Evolutionary conservation across 139 green algal genomes (phyloP).

Genomic region (Chlorella sp.): DNA sequence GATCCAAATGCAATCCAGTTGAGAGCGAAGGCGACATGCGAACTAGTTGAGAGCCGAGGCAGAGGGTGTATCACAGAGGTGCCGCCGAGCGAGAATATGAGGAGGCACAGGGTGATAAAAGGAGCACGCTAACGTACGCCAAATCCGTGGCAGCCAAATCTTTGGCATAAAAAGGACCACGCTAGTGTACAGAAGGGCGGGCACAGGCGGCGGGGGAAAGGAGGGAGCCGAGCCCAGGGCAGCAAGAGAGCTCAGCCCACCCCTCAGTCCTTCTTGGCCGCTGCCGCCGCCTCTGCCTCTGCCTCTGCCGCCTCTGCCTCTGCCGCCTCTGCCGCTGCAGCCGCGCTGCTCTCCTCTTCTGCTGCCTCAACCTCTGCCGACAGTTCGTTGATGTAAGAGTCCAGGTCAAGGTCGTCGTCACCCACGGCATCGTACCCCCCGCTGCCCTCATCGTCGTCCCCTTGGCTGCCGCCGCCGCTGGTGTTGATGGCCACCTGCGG

Average conservation of each 20-base stretch:
- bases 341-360: not conserved
- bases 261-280: not conserved
- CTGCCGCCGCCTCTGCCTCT: not conserved
- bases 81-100: no score
- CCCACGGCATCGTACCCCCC: conserved; percentile 31
- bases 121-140: no score
- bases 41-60: no score
- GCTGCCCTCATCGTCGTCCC: conserved; percentile 14
- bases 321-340: not conserved
- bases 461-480: not conserved
- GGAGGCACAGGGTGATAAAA: no score
- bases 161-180: no score
- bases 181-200: no score
- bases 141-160: no score
- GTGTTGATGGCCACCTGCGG: conserved; percentile 17
- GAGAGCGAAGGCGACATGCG: no score
- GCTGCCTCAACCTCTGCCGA: conserved; percentile 34
- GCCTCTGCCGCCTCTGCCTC: not conserved
- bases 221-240: not conserved
- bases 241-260: not conserved
- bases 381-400: conserved; percentile 69
- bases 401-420: conserved; percentile 63
- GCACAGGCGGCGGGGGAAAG: not conserved
- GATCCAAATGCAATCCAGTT: not conserved
- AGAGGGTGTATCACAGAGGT: no score